Evolutionary conservation across 1,284 basidiomycete genomes (phyloP), one percentile per base, ranked within the genome.

Genomic region (Coniophora puteana): DNA sequence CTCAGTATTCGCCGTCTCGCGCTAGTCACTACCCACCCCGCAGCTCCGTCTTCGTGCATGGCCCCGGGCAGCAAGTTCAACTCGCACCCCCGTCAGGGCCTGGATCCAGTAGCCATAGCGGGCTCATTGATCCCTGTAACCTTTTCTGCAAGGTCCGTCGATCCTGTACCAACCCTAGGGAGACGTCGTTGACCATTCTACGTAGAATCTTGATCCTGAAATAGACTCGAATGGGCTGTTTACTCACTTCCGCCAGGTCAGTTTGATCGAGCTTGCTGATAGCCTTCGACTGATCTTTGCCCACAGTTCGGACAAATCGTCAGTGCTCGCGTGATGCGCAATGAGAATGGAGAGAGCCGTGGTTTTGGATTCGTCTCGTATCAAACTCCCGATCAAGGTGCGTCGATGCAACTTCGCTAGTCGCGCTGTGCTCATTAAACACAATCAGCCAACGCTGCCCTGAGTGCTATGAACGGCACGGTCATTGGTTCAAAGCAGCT

Each of bases 291-390:
- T 21, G 35, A 20, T 40, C 26, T 35, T 17, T 24, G 18, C 37
- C 33, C 23, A 27, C 53, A 89, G 82, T 89, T 83, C 55, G 91
- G 90, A 30, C 80, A 85, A 62, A 90, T 93, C 43, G 84, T 91
- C 46, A 92, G 92, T 59, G 93, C 93, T 20, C 81, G 92, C 44
- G 90, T 97, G 36, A 96, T 96, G 93, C 80, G 90, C 18, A 93
- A 93, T 55, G 86, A 93, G 51, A 68, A 57, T 37, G 87, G 89
- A 17, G 80, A 87, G 40, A 90, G 87, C 60, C 83, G 90, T 43
- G 92, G 92, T 5, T 97, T 95, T 57, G 93, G 93, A n/a, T 98
- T 97, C 57, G 94, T 97, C 43, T 91, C 88, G 20, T 97, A 71
- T 66, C 83, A 89, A 55, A 76, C 77, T 11, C 87, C 91, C 11